A percentile compares a stretch with the other conserved stretches of the same genome.
Evolutionary conservation across 2,329 filamentous ascomycete genomes (phyloP).

Genomic region (Pyrenophora teres): DNA sequence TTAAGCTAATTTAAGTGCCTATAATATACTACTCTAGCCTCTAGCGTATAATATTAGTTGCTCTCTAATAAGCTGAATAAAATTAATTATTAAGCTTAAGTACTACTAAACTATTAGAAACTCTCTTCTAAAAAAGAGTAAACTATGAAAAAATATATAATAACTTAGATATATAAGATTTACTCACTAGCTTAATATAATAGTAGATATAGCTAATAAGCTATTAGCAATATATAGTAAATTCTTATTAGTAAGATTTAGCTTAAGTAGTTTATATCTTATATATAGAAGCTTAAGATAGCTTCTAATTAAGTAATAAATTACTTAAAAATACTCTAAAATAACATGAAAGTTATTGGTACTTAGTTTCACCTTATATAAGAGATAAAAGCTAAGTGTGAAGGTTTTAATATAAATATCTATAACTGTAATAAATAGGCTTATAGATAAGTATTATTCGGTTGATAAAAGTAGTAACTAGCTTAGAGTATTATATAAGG

Average conservation of each 20-base stretch:
- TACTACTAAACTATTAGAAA: too few species aligned
- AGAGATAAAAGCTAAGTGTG: too few species aligned
- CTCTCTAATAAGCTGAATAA: background rate
- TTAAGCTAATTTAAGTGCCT: background rate
- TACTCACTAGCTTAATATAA: constrained; percentile 7
- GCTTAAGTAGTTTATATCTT: constrained; percentile 18
- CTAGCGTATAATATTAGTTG: background rate
- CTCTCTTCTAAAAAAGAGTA: constrained; percentile 14
- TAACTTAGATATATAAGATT: constrained; percentile 22
- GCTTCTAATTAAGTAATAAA: constrained; percentile 21
- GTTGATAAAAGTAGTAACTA: constrained; percentile 15
- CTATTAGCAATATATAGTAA: background rate
- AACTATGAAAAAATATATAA: constrained; percentile 19
- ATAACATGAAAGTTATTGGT: constrained; percentile 13
- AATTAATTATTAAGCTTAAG: too few species aligned
- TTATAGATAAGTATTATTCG: constrained; percentile 22
- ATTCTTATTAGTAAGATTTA: constrained; percentile 14
- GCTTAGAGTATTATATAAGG: too few species aligned
- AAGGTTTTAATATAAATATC: constrained; percentile 5
- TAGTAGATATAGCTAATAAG: constrained; percentile 16
- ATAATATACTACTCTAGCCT: background rate
- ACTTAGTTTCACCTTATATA: constrained; percentile 20
- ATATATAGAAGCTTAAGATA: constrained; percentile 17
- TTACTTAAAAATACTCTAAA: constrained; percentile 1
- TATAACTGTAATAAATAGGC: constrained; percentile 31